phyloP scores from a whole-genome alignment of 169 alveolate genomes.

The Babesia divergens region DNA sequence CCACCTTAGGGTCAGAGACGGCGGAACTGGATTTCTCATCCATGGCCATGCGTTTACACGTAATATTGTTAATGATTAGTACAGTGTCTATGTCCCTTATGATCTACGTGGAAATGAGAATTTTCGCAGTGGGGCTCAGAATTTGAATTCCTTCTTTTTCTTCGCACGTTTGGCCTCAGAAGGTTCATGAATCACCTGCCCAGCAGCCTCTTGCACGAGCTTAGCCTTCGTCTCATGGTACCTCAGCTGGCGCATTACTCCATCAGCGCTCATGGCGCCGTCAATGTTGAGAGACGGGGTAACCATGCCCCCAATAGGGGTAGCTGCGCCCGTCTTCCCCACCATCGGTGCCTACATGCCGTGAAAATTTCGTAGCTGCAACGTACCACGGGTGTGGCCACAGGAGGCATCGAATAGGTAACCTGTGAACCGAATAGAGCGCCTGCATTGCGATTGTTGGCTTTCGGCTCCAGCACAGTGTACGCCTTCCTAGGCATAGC shows the following conservation, averaged over 20 bases:
- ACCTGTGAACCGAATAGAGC: slow-evolving; percentile 63
- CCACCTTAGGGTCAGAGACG: slow-evolving; percentile 6
- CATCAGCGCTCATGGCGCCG: slow-evolving; percentile 47
- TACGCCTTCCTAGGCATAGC: slow-evolving; percentile 57
- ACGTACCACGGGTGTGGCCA: slow-evolving; percentile 54
- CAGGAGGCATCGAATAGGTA: slow-evolving; percentile 65
- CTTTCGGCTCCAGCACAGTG: slow-evolving; percentile 63
- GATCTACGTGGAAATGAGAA: not conserved
- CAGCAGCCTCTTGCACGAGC: slow-evolving; percentile 71
- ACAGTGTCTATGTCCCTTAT: no score
- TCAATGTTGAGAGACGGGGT: slow-evolving; percentile 56
- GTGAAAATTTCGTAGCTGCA: not conserved
- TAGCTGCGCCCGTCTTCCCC: slow-evolving; percentile 45
- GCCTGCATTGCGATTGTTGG: slow-evolving; percentile 6
- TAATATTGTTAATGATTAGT: no score
- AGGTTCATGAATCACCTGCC: slow-evolving; percentile 59
- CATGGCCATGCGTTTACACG: no score
- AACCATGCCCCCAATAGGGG: slow-evolving; percentile 59
- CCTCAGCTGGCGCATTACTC: slow-evolving; percentile 58
- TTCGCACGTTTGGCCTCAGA: slow-evolving; percentile 64
- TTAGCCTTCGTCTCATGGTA: slow-evolving; percentile 71
- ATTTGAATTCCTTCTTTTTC: slow-evolving; percentile 72
- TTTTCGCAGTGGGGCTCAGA: slow-evolving; percentile 28
- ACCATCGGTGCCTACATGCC: not conserved
- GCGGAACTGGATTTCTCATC: no score